Percentiles rank a stretch among this genome's conserved stretches.
These are phyloP conservation scores for Trichosporon sp. DNA, from an alignment of 1,284 basidiomycete genomes.

Conservation along the genomic window DNA sequence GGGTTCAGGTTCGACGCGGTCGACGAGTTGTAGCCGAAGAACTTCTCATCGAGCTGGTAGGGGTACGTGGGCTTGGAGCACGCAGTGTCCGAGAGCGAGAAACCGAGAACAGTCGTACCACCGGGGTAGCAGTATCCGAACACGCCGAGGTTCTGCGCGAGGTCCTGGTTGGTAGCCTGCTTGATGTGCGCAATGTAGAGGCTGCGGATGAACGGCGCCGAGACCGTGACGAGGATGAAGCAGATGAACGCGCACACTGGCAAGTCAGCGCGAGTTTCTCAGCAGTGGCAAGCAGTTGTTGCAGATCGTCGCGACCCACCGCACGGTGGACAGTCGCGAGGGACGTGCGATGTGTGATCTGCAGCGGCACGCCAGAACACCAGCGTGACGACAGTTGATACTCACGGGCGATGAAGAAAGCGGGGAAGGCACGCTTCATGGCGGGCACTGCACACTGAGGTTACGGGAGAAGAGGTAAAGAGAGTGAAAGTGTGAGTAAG, in stretches of 20 bases:
- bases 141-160: slow-evolving; percentile 25
- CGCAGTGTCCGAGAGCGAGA: slow-evolving; percentile 21
- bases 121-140: slow-evolving; percentile 26
- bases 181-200: slow-evolving; percentile 21
- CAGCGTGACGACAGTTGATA: not conserved
- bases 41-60: slow-evolving; percentile 19
- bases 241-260: slow-evolving; percentile 23
- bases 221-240: slow-evolving; percentile 26
- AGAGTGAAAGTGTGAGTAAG: not conserved
- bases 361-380: not conserved
- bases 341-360: not conserved
- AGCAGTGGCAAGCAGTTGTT: not conserved
- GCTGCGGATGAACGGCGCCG: slow-evolving; percentile 24
- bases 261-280: not conserved
- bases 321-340: not conserved
- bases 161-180: not conserved
- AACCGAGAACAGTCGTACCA: slow-evolving; percentile 20
- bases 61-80: slow-evolving; percentile 23
- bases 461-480: not conserved
- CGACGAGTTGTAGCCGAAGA: slow-evolving; percentile 24
- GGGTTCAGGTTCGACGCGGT: slow-evolving; percentile 18
- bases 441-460: slow-evolving; percentile 1
- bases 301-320: not conserved
- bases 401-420: slow-evolving; percentile 24
- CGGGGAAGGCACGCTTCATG: slow-evolving; percentile 28